Base-by-base conservation (phyloP, 2,329 filamentous ascomycete genomes). In the Neofusicoccum umdonicola region DNA sequence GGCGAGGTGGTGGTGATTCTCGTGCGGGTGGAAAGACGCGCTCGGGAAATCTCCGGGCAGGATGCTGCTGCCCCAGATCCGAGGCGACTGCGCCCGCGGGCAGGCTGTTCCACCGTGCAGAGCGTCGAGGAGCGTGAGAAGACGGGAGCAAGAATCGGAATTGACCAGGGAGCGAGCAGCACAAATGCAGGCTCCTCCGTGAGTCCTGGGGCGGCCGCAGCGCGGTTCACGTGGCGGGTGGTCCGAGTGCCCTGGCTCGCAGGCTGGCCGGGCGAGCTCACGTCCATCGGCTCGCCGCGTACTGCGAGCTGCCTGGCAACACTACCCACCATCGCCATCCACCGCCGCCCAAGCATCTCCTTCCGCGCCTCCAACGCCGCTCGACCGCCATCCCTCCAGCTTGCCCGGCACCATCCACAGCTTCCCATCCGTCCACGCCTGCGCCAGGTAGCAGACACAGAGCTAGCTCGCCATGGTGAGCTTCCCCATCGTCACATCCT, bases 381-480 rank as follows among this genome's bases (percentile, higher is more conserved):
- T 64, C 19, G 42, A 62, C 35, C 42, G 13, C 60, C 47, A 48
- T 56, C 34, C 41, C 37, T 61, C 39, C 12, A 35, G 52, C 42
- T 35, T 41, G 37, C 63, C 35, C 34, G 15, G 35, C 48, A 11
- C 31, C 34, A 3, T 12, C 44, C 64, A 12, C 62, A 50, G 51
- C 44, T 44, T 42, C 15, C 4, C 13, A 47, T 57, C 4, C 45
- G n/a, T 57, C 35, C 27, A 34, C 15, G 13, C 42, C 19, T 19
- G 42, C 42, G 50, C 31, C 62, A 63, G 50, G 34, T 47, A 19
- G 41, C 35, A 34, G 52, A 34, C 67, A 70, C 69, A 73, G 12
- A 44, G 56, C 56, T 60, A 60, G 56, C 56, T 47, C 35, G 68
- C 66, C 69, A 80, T 80, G 78, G 78, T 80, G 71, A 74, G 76